These are phyloP conservation scores for Moricandia arvensis DNA, from an alignment of 345 rosid genomes.

Conservation along the genomic window DNA sequence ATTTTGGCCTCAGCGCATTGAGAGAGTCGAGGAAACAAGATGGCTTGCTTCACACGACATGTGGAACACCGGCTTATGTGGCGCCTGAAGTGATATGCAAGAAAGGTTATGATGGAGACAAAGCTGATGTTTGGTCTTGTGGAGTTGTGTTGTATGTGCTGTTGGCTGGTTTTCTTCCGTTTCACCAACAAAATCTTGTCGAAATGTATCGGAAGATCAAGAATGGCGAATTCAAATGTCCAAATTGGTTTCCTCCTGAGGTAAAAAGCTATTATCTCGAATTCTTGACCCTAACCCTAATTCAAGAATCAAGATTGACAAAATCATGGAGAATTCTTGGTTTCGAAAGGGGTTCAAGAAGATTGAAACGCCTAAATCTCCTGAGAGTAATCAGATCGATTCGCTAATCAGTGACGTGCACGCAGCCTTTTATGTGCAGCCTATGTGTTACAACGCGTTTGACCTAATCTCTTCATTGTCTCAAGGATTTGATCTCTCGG, in stretches of 20 bases:
- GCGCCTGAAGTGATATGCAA: constrained; percentile 77
- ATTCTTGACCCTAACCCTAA: constrained; percentile 69
- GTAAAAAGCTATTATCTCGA: constrained; percentile 63
- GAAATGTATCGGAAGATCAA: constrained; percentile 66
- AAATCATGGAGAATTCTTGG: constrained; percentile 66
- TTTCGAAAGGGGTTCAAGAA: constrained; percentile 61
- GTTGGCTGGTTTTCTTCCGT: constrained; percentile 77
- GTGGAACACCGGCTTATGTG: constrained; percentile 91
- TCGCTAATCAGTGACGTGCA: constrained; percentile 44
- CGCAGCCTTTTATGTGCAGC: constrained; percentile 44
- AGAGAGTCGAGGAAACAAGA: constrained; percentile 57
- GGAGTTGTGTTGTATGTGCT: constrained; percentile 76
- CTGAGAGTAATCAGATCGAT: constrained; percentile 31
- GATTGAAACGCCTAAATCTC: constrained; percentile 44
- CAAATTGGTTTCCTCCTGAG: constrained; percentile 70
- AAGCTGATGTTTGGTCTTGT: constrained; percentile 86
- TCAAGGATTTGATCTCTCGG: constrained; percentile 72
- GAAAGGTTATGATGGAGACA: constrained; percentile 79
- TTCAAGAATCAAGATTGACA: constrained; percentile 56
- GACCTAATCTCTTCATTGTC: constrained; percentile 82
- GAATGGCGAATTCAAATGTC: constrained; percentile 70
- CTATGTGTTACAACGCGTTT: constrained; percentile 66
- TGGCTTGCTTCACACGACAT: constrained; percentile 84
- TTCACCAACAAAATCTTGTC: constrained; percentile 61
- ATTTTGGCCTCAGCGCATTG: constrained; percentile 76